phyloP scores from a whole-genome alignment of 805 yeast species.

The Lachancea nothofagi region DNA sequence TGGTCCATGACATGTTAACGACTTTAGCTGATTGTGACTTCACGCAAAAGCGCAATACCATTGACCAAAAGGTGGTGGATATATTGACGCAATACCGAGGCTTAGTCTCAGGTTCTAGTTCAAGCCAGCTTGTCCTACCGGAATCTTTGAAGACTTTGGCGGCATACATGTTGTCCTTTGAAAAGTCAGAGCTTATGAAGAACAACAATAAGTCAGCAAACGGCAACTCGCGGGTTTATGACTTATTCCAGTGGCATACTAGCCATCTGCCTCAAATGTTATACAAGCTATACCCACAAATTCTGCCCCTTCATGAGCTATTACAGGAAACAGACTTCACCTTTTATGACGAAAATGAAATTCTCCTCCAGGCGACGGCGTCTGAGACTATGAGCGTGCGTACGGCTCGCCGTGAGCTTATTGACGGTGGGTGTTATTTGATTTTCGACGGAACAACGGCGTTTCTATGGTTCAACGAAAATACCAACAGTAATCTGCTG shows the following conservation, averaged over 20 bases:
- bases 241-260: constrained; percentile 38
- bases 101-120: constrained; percentile 39
- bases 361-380: constrained; percentile 46
- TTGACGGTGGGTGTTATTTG: constrained; percentile 72
- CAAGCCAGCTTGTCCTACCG: constrained; percentile 73
- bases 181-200: constrained; percentile 59
- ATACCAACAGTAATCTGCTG: constrained; percentile 59
- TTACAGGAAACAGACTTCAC: constrained; percentile 49
- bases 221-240: constrained; percentile 61
- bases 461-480: constrained; percentile 62
- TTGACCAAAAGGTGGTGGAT: constrained; percentile 48
- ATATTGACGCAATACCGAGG: constrained; percentile 56
- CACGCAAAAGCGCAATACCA: constrained; percentile 45
- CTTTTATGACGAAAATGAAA: constrained; percentile 37
- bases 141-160: constrained; percentile 70
- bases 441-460: constrained; percentile 61
- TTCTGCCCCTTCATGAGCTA: constrained; percentile 66
- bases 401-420: constrained; percentile 33
- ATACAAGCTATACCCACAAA: constrained; percentile 71
- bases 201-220: constrained; percentile 34
- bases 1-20: constrained; percentile 45
- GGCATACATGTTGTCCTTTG: constrained; percentile 58
- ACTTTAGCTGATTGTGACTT: constrained; percentile 40
- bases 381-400: constrained; percentile 39
- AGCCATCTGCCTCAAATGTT: constrained; percentile 51